Evolutionary conservation across 2,329 filamentous ascomycete species (phyloP), one percentile per base, ranked within the genome.

Genomic region (Penicillium sp.): DNA sequence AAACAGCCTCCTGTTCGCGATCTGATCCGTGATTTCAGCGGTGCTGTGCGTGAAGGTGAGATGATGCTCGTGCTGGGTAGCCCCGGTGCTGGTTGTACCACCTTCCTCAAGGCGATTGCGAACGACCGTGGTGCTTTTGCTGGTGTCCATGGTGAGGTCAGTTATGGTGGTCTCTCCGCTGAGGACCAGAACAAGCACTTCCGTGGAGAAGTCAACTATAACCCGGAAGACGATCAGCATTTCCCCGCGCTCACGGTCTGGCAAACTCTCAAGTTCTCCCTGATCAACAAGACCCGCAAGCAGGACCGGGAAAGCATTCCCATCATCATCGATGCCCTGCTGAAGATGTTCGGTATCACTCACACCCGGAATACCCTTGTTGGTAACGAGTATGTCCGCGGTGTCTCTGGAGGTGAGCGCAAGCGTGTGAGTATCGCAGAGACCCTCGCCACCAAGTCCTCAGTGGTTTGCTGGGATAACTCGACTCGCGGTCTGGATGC

Each of bases 361-460:
- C 90, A 93, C 67, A 92, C 89, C 0, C 85, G 83, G 65, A 81
- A 89, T 65, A 93, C 90, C 0, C 79, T 85, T 1, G 88, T 93
- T 2, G 90, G 90, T n/a, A 86, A 92, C 66, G 86, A 88, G 60
- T 84, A 80, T 65, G 82, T 87, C 7, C 84, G 88, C 46, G 90
- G 90, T 71, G 87, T 93, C 0, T 90, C 87, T 46, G 90, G 90
- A 65, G 90, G 90, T 57, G 90, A 94, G 75, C 78, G 90, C 38
- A 93, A 92, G 72, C 87, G 90, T 68, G 89, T 91, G 9, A 87
- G 86, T 23, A 91, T 93, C 61, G 88, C 88, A 1, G 90, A 93
- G 73, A 90, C 88, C 0, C 75, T 93, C 23, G 87, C 88, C 5
- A 88, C 88, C 7, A 88, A 89, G 71, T 86, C 86, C 0, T 86